Percentiles rank a stretch among this genome's conserved stretches.
Conservation (phyloP, 352 stramenopile species). For the Globisporangium canariense region DNA sequence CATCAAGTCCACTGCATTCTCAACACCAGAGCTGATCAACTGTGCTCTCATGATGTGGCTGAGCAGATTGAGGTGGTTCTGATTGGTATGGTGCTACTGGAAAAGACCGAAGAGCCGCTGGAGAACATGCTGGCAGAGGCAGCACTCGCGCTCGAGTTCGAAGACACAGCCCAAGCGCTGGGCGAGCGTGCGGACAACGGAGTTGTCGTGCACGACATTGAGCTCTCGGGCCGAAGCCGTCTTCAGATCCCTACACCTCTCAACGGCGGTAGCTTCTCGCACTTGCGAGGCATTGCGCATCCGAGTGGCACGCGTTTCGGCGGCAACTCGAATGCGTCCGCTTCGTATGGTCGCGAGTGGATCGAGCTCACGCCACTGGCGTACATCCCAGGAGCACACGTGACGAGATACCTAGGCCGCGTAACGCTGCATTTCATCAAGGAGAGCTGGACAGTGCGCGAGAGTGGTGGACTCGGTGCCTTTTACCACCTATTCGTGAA, state of each 20-base stretch:
- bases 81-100: constrained; percentile 74
- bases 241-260: constrained; percentile 46
- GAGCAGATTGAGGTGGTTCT: constrained; percentile 79
- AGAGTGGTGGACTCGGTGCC: constrained; percentile 77
- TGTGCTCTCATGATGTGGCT: not conserved
- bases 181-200: constrained; percentile 16
- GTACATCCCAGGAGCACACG: constrained; percentile 70
- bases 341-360: constrained; percentile 62
- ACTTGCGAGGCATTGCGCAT: constrained; percentile 24
- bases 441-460: constrained; percentile 86
- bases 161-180: constrained; percentile 23
- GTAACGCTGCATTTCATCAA: constrained; percentile 91
- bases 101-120: constrained; percentile 47
- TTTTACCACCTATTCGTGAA: constrained; percentile 89
- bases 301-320: constrained; percentile 17
- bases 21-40: not conserved
- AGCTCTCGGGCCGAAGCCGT: constrained; percentile 31
- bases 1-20: not conserved
- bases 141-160: constrained; percentile 34
- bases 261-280: constrained; percentile 34
- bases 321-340: constrained; percentile 14
- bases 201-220: constrained; percentile 31
- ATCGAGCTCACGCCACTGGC: constrained; percentile 82
- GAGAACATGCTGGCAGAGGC: constrained; percentile 49
- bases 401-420: constrained; percentile 75